phyloP scores from a whole-genome alignment of 2,329 filamentous ascomycete genomes.

The Neoascochyta sp. region DNA sequence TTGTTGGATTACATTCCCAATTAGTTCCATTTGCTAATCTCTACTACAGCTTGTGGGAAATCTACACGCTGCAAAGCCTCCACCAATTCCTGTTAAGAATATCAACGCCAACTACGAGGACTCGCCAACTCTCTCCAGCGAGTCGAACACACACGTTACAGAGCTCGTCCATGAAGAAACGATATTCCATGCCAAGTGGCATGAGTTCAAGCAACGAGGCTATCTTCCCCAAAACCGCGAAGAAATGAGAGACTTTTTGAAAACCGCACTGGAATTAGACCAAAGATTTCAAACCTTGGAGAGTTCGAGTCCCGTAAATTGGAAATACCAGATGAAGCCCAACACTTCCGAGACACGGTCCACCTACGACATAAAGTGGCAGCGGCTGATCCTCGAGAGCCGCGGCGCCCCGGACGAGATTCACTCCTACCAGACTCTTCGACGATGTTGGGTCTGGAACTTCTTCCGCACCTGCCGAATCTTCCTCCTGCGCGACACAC shows the following conservation, averaged over 20 bases:
- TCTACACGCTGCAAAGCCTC: conserved; percentile 22
- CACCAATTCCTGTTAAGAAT: conserved; percentile 20
- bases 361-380: conserved; percentile 21
- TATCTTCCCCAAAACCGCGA: conserved; percentile 14
- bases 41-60: conserved; percentile 24
- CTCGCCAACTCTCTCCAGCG: conserved; percentile 19
- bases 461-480: conserved; percentile 30
- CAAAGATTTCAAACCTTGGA: conserved; percentile 28
- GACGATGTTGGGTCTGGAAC: conserved; percentile 25
- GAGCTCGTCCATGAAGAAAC: conserved; percentile 23
- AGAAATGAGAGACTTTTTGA: conserved; percentile 19
- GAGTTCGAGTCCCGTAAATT: conserved; percentile 11
- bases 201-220: conserved; percentile 18
- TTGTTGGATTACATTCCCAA: too few relatives aligned
- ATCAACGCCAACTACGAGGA: conserved; percentile 9
- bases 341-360: conserved; percentile 22
- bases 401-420: conserved; percentile 27
- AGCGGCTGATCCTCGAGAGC: conserved; percentile 18
- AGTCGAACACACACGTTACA: conserved; percentile 18
- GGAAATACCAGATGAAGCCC: conserved; percentile 17
- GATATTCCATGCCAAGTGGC: conserved; percentile 26
- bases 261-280: conserved; percentile 23
- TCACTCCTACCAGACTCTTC: conserved; percentile 21
- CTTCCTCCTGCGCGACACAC: conserved; percentile 24
- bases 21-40: too few relatives aligned